phyloP scores from a whole-genome alignment of 495 filamentous ascomycete species.

The Penicillium canariense region DNA sequence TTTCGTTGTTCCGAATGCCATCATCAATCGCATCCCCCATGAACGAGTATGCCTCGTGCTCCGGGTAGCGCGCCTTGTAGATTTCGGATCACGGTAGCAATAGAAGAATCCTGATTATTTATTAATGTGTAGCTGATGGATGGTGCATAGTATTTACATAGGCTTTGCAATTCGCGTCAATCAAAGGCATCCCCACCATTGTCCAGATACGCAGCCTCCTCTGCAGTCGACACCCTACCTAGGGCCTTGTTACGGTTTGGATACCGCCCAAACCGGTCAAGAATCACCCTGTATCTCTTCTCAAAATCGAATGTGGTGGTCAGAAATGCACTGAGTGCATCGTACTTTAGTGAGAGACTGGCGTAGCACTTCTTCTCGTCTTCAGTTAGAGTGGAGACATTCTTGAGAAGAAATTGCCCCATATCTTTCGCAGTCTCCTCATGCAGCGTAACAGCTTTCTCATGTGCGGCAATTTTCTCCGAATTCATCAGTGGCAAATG shows the following conservation, averaged over 20 bases:
- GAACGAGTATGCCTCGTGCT: slow-evolving; percentile 22
- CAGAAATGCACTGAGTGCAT: slow-evolving; percentile 14
- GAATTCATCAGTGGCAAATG: slow-evolving; percentile 36
- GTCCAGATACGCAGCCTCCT: slow-evolving; percentile 24
- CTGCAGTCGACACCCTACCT: slow-evolving; percentile 19
- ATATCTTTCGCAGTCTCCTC: slow-evolving; percentile 22
- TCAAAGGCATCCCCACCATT: slow-evolving; percentile 29
- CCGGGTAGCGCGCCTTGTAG: background rate
- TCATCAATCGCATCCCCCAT: slow-evolving; percentile 35
- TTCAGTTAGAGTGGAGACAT: slow-evolving; percentile 10
- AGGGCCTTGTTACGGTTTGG: slow-evolving; percentile 26
- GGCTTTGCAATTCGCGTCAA: background rate
- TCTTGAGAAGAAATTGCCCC: slow-evolving; percentile 12
- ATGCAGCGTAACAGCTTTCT: slow-evolving; percentile 21
- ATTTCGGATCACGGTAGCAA: background rate
- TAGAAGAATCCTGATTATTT: background rate
- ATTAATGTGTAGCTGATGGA: background rate
- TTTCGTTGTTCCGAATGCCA: slow-evolving; percentile 34
- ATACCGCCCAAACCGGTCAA: slow-evolving; percentile 30
- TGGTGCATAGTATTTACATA: background rate
- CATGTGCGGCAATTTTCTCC: slow-evolving; percentile 27
- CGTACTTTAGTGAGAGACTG: slow-evolving; percentile 11
- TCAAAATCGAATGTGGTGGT: slow-evolving; percentile 20
- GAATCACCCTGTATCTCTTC: slow-evolving; percentile 27
- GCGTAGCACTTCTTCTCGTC: slow-evolving; percentile 20